Base-by-base conservation (phyloP, 2,329 filamentous ascomycete species). In the Sclerotinia glacialis region DNA sequence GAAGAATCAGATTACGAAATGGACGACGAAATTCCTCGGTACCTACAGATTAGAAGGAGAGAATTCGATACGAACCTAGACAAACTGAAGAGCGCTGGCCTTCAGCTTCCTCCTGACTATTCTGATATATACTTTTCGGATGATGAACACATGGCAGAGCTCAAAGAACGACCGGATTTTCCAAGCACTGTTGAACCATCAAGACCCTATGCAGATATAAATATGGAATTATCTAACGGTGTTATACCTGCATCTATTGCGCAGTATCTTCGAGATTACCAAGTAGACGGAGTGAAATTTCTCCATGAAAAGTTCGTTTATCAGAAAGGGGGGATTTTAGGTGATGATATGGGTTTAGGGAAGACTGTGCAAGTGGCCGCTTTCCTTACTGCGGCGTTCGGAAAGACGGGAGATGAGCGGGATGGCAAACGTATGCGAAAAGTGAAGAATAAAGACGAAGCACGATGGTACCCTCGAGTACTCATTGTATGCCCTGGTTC, bases 321-420 rank as follows among this genome's bases (percentile, higher is more conserved):
- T 71, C 95, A 99, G 74, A 89, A 89, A 72, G 95, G 95, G 0
- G 68, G 68, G 21, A 91, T 98, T 23, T 83, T 98, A 0, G 72
- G 94, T 6, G 94, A 98, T 75, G 94, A 98, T 74, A 98, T 98
- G 94, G 94, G 94, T 11, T 79, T 99, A 42, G 95, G 95, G 0
- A 99, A 99, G 78, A 99, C 95, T 0, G 92, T 99, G 2, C 95
- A 99, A 77, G 92, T 99, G 34, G 95, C 93, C 67, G 91, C 93
- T 0, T 98, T 99, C 71, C 81, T 99, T 28, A 91, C 92, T 0
- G 92, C 88, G 1, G 93, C 93, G 0, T 99, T 97, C 76, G 95
- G 95, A 9, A 99, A 99, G 79, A 96, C 91, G 0, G 94, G 89
- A 0, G 94, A 97, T 72, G 89, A 93, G 76, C 83, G 92, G 61